A percentile compares a stretch with the other conserved stretches of the same genome.
Evolutionary conservation across 2,329 filamentous ascomycete species (phyloP).

Genomic region (Lasiodiplodia hormozganensis): DNA sequence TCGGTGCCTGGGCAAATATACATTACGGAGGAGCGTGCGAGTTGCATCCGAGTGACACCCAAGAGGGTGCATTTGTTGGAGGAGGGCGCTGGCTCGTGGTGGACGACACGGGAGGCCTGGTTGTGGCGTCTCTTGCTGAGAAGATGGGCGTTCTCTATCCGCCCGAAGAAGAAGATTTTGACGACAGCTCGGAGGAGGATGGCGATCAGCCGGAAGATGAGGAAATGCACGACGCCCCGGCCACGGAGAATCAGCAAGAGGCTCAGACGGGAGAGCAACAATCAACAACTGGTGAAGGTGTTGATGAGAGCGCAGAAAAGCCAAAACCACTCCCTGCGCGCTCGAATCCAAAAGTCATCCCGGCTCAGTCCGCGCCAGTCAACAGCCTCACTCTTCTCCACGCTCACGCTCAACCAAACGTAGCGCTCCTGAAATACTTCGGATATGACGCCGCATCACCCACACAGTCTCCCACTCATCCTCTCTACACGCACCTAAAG

Average conservation of each 20-base stretch:
- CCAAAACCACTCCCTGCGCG: slow-evolving; percentile 19
- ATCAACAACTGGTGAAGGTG: slow-evolving; percentile 1
- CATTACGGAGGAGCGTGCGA: slow-evolving; percentile 68
- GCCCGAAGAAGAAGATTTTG: slow-evolving; percentile 41
- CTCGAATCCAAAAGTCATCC: slow-evolving; percentile 39
- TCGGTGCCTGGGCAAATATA: slow-evolving; percentile 90
- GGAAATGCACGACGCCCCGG: slow-evolving; percentile 23
- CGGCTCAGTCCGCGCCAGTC: slow-evolving; percentile 69
- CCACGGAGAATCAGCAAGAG: slow-evolving; percentile 12
- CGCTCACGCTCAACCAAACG: slow-evolving; percentile 83
- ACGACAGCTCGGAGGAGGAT: slow-evolving; percentile 36
- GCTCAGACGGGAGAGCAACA: neutral
- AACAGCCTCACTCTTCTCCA: slow-evolving; percentile 86
- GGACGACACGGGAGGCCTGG: slow-evolving; percentile 83
- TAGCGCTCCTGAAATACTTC: slow-evolving; percentile 88
- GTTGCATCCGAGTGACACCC: slow-evolving; percentile 34
- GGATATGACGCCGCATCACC: slow-evolving; percentile 75
- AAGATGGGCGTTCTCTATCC: slow-evolving; percentile 81
- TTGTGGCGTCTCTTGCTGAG: slow-evolving; percentile 86
- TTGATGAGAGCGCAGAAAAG: slow-evolving; percentile 2
- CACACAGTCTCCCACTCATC: slow-evolving; percentile 66
- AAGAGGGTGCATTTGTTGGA: slow-evolving; percentile 45
- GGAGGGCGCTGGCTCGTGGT: slow-evolving; percentile 79
- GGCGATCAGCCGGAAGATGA: slow-evolving; percentile 28
- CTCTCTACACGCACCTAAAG: slow-evolving; percentile 81